A percentile compares a stretch with the other conserved stretches of the same genome.
These are phyloP conservation scores for Podospora conica DNA, from an alignment of 495 filamentous ascomycete species.

Conservation along the genomic window DNA sequence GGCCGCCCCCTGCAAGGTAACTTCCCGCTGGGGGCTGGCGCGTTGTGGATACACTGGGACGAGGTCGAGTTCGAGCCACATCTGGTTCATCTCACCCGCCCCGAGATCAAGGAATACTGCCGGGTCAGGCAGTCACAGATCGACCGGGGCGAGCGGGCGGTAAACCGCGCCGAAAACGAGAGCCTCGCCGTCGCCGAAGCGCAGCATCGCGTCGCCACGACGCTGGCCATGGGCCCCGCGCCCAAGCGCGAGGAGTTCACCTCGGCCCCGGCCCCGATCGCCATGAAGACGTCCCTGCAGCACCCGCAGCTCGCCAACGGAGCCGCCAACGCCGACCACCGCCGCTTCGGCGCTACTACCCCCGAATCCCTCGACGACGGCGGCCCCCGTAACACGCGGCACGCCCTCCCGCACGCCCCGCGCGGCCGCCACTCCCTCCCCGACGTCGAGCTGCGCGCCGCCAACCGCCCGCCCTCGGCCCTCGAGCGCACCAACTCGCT, in stretches of 20 bases:
- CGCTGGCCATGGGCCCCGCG: slow-evolving; percentile 14
- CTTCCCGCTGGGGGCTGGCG: slow-evolving; percentile 47
- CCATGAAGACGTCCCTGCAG: slow-evolving; percentile 15
- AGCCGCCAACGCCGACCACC: not conserved
- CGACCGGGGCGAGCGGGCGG: slow-evolving; percentile 38
- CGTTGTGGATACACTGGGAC: slow-evolving; percentile 51
- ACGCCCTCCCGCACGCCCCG: not conserved
- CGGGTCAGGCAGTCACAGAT: slow-evolving; percentile 46
- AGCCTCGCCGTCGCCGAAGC: slow-evolving; percentile 42
- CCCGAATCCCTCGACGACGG: slow-evolving; percentile 5
- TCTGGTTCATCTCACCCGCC: slow-evolving; percentile 34
- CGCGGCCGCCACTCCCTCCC: slow-evolving; percentile 26
- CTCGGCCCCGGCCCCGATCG: slow-evolving; percentile 9
- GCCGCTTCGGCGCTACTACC: slow-evolving; percentile 6
- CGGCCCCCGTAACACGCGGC: not conserved
- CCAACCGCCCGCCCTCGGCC: slow-evolving; percentile 24
- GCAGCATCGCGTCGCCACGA: slow-evolving; percentile 33
- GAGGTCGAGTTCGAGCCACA: slow-evolving; percentile 45
- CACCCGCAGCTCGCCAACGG: slow-evolving; percentile 8
- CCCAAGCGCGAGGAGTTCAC: slow-evolving; percentile 11
- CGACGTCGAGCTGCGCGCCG: slow-evolving; percentile 25
- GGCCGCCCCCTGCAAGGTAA: slow-evolving; percentile 42
- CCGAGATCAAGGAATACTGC: slow-evolving; percentile 51
- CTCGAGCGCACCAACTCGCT: slow-evolving; percentile 36
- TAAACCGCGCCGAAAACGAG: slow-evolving; percentile 43